Evolutionary conservation across 352 stramenopile genomes (phyloP).

Genomic region (Phytopythium cucurbitacearum): DNA sequence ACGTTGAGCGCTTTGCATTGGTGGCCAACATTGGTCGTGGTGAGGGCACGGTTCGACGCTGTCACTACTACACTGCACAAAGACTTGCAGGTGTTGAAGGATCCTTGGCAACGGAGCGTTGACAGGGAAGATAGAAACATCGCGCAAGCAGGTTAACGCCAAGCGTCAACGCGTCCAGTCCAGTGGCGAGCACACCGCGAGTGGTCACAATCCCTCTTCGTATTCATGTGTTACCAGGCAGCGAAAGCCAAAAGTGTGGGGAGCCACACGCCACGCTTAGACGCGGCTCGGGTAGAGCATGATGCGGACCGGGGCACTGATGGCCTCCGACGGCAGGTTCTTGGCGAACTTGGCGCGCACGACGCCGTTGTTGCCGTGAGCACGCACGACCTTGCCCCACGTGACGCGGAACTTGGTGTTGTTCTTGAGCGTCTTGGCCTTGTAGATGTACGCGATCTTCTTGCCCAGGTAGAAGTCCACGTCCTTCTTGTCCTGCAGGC

Average conservation of each 20-base stretch:
- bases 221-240: slow-evolving; percentile 23
- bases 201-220: slow-evolving; percentile 43
- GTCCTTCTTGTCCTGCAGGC: slow-evolving; percentile 97
- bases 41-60: too few species aligned
- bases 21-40: not conserved
- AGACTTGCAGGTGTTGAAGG: too few species aligned
- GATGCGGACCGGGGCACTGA: slow-evolving; percentile 96
- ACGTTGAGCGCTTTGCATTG: not conserved
- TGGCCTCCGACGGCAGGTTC: slow-evolving; percentile 96
- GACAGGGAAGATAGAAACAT: not conserved
- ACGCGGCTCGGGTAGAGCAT: slow-evolving; percentile 99
- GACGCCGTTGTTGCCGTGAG: slow-evolving; percentile 98
- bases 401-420: slow-evolving; percentile 98
- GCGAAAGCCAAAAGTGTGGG: not conserved
- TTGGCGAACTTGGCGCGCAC: slow-evolving; percentile 98
- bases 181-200: slow-evolving; percentile 1
- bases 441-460: slow-evolving; percentile 99
- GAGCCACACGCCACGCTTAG: slow-evolving; percentile 49
- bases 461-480: slow-evolving; percentile 99
- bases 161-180: slow-evolving; percentile 1
- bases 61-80: too few species aligned
- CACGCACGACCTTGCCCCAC: slow-evolving; percentile 97
- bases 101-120: not conserved
- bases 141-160: not conserved
- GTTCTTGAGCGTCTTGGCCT: slow-evolving; percentile 93